Evolutionary conservation across 1,139 yeast genomes (phyloP).

Genomic region (Suhomyces terraborum): DNA sequence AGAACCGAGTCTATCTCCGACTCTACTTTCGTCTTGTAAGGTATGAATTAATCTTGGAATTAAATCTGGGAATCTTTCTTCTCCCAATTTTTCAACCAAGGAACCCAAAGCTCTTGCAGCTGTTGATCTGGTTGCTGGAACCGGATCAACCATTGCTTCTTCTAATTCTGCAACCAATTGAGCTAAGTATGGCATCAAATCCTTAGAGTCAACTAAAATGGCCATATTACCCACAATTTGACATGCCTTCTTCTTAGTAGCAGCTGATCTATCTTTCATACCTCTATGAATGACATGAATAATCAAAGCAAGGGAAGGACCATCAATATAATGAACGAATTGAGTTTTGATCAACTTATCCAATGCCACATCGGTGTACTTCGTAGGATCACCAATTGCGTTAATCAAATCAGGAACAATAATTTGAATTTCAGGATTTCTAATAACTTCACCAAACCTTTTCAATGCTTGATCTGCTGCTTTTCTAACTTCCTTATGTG

Average conservation of each 20-base stretch:
- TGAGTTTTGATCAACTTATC: slow-evolving; percentile 87
- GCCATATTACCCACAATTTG: slow-evolving; percentile 99
- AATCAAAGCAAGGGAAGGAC: slow-evolving; percentile 93
- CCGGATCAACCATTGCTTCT: slow-evolving; percentile 97
- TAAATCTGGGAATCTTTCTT: slow-evolving; percentile 90
- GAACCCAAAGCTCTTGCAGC: slow-evolving; percentile 98
- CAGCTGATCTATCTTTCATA: slow-evolving; percentile 89
- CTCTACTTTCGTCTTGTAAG: slow-evolving; percentile 73
- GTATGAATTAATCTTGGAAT: slow-evolving; percentile 79
- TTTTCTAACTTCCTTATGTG: slow-evolving; percentile 94
- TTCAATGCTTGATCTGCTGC: slow-evolving; percentile 90
- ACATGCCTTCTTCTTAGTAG: slow-evolving; percentile 90
- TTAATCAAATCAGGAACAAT: slow-evolving; percentile 86
- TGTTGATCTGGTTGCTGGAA: slow-evolving; percentile 94
- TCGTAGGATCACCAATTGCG: slow-evolving; percentile 96
- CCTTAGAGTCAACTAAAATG: slow-evolving; percentile 85
- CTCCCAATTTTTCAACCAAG: slow-evolving; percentile 93
- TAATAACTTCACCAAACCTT: slow-evolving; percentile 93
- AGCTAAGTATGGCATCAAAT: slow-evolving; percentile 79
- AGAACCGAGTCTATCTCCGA: slow-evolving; percentile 94
- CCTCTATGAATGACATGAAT: slow-evolving; percentile 96
- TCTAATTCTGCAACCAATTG: slow-evolving; percentile 81
- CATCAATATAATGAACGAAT: slow-evolving; percentile 96
- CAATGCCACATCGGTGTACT: slow-evolving; percentile 81
- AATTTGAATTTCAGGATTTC: slow-evolving; percentile 94